Conservation (phyloP, 2,329 filamentous ascomycete species). For the Xylariaceae sp. region DNA sequence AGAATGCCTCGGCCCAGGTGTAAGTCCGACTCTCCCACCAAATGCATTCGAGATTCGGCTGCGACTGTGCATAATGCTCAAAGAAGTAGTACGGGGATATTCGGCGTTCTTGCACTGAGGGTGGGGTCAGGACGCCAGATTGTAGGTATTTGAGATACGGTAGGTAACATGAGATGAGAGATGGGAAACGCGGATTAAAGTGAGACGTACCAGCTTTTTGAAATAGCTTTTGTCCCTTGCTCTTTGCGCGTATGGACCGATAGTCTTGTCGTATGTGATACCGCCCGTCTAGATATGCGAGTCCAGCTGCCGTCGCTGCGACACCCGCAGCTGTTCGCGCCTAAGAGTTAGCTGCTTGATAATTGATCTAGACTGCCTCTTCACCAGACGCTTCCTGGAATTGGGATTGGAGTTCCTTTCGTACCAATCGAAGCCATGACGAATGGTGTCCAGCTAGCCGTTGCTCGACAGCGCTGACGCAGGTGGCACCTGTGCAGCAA, state of each 20-base stretch:
- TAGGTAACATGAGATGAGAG: neutral
- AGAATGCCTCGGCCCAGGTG: slow-evolving; percentile 56
- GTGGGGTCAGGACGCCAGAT: neutral
- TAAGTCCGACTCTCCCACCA: slow-evolving; percentile 64
- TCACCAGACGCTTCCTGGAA: too few species aligned
- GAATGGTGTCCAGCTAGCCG: too few species aligned
- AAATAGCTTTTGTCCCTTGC: slow-evolving; percentile 42
- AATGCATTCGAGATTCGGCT: slow-evolving; percentile 56
- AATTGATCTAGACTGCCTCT: too few species aligned
- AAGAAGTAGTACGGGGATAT: slow-evolving; percentile 66
- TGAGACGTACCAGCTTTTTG: slow-evolving; percentile 44
- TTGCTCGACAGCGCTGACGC: too few species aligned
- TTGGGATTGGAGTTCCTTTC: too few species aligned
- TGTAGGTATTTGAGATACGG: neutral
- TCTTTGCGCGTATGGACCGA: slow-evolving; percentile 40
- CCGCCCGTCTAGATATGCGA: slow-evolving; percentile 67
- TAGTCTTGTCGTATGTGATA: slow-evolving; percentile 65
- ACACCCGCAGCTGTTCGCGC: slow-evolving; percentile 27
- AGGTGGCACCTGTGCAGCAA: too few species aligned
- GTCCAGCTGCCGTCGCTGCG: slow-evolving; percentile 36
- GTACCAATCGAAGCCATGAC: too few species aligned
- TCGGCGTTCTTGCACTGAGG: slow-evolving; percentile 48
- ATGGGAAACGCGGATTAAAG: slow-evolving; percentile 4
- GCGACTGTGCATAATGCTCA: slow-evolving; percentile 51
- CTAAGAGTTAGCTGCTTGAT: too few species aligned